Base-by-base conservation (phyloP, 1,284 basidiomycete species). In the Boletus smithii region DNA sequence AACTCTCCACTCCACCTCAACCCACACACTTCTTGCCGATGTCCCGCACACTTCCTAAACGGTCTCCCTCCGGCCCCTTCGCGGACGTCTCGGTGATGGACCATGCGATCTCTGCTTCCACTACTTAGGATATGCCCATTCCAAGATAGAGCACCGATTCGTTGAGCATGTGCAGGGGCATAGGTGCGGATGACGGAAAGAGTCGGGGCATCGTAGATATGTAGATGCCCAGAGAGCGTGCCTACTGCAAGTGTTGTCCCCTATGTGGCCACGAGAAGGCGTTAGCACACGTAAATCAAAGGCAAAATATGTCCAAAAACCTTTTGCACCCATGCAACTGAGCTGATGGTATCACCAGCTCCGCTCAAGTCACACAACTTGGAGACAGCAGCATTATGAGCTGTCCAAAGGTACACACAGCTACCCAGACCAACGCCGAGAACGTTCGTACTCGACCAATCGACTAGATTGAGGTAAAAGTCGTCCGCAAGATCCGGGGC, bases 401-500 rank as follows among this genome's bases (percentile, higher is more conserved):
- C 97, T 10, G 88, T 91, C 97, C 97, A 99, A 2, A 98, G 81
- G 66, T 99, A 99, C 5, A 99, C 95, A 53, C 91, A 94, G 0
- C 84, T 77, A 4, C 89, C 91, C 4, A 99, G 76, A 1, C 95
- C 97, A 3, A 99, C 97, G 10, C 90, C 94, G 0, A 99, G 81
- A 0, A 97, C 83, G 63, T 99, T 97, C 8, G 91, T 94, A 44
- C 85, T 88, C 2, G 89, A 93, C 95, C 97, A 99, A 55, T 98
- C 95, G 14, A 99, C 94, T 14, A 99, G 78, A 61, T 99, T 99
- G 53, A 99, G 85, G 62, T 99, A 99, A 69, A 97, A 99, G 66
- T 99, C 97, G 67, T 99, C 95, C 54, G 90, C 89, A 6, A 99
- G 81, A 53, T 98, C 95, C 0, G 95, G 97, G 1, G 97, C 97